phyloP scores from a whole-genome alignment of 495 filamentous ascomycete species.

The Lasiosphaeria ovina region DNA sequence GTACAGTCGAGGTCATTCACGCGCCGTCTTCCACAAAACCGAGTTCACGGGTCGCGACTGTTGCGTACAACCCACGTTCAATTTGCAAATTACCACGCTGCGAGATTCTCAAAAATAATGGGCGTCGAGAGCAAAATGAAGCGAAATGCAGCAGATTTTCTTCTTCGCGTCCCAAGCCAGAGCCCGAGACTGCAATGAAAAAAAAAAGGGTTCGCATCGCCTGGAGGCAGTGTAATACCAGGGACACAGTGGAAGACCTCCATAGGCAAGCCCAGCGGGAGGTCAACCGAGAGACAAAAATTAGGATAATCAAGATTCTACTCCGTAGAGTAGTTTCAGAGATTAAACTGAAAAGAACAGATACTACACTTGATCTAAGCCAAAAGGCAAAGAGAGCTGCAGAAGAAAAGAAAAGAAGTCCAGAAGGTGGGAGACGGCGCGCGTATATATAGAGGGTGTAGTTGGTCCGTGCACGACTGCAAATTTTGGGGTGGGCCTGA shows the following conservation, averaged over 20 bases:
- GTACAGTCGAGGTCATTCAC: background rate
- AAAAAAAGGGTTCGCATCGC: conserved; percentile 63
- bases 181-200: conserved; percentile 22
- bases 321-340: conserved; percentile 65
- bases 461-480: conserved; percentile 6
- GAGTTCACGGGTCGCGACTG: background rate
- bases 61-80: background rate
- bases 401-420: conserved; percentile 22
- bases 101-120: background rate
- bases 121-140: background rate
- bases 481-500: background rate
- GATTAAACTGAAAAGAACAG: conserved; percentile 99
- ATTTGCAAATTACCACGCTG: background rate
- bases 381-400: conserved; percentile 59
- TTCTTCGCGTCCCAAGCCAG: conserved; percentile 21
- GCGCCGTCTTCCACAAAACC: no score
- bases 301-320: conserved; percentile 81
- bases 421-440: background rate
- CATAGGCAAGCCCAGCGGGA: conserved; percentile 75
- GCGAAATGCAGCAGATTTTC: background rate
- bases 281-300: conserved; percentile 54
- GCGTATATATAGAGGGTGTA: background rate
- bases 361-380: conserved; percentile 99
- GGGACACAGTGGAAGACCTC: conserved; percentile 69
- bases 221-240: conserved; percentile 85